Evolutionary conservation across 352 stramenopile species (phyloP), one percentile per base, ranked within the genome.

Genomic region (Globisporangium apiculatum): DNA sequence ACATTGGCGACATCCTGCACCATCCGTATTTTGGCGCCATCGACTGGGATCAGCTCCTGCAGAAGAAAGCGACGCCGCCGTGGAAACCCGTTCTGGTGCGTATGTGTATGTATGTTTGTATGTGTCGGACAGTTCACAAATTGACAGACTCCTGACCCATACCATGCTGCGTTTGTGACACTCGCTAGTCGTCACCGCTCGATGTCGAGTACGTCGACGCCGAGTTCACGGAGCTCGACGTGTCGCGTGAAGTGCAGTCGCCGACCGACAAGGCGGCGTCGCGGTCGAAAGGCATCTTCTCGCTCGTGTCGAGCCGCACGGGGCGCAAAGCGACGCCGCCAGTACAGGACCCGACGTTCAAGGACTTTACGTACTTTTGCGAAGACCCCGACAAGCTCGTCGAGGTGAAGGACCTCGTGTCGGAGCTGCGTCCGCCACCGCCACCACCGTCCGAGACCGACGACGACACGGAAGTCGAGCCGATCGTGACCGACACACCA

Each of bases 311-410:
- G 1, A 93, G 72, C 41, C 83, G 83, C 37, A 64, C 67, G 35
- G 78, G 60, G 15, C 78, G 79, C 18, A 95, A 95, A 60, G 56
- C 78, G 42, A 76, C 83, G 7, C 76, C 82, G n/a, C 83, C 83
- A 0, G 76, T 89, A 51, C 86, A 95, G 57, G 86, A 95, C 48
- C 86, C 86, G 7, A 94, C 86, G 2, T 95, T 95, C 49, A 95
- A 95, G 69, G 86, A 95, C 56, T 95, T 95, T 40, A 95, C 86
- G 3, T 95, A 95, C 67, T 95, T 87, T 37, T 95, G 86, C 47
- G 83, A 95, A 79, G 81, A 95, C 60, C 86, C 86, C 0, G 85
- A 95, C 53, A 71, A 83, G 31, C 76, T 95, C 7, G 86, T 95
- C 15, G 83, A 91, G 57, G 86, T 93, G 14, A 84, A 71, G 0